Percentiles rank a stretch among this genome's conserved stretches.
These are phyloP conservation scores for Gonium pectorale DNA, from an alignment of 139 green algal genomes.

Conservation along the genomic window DNA sequence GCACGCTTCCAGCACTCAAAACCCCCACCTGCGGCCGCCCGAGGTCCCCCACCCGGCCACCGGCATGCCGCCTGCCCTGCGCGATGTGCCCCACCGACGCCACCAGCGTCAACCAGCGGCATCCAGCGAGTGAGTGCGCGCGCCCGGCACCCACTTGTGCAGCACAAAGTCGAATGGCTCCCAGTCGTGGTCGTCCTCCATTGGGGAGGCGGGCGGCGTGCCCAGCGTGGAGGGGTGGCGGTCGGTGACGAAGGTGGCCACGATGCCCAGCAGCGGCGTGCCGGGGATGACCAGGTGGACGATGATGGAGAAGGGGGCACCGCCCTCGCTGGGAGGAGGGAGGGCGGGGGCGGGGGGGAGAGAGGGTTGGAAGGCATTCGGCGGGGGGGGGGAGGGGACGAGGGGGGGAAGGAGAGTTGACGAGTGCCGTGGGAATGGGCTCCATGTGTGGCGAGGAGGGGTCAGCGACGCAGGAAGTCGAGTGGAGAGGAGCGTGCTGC, in stretches of 20 bases:
- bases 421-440: too few relatives aligned
- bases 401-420: neutral
- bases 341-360: neutral
- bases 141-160: conserved; percentile 59
- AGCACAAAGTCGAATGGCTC: conserved; percentile 73
- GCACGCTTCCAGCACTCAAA: too few relatives aligned
- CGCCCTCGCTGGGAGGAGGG: conserved; percentile 44
- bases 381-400: neutral
- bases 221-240: conserved; percentile 53
- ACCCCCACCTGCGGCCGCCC: too few relatives aligned
- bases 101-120: too few relatives aligned
- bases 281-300: conserved; percentile 76
- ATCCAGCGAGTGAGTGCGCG: too few relatives aligned
- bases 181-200: conserved; percentile 65
- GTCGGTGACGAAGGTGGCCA: conserved; percentile 73
- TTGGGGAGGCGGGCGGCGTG: conserved; percentile 40
- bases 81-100: too few relatives aligned
- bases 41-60: too few relatives aligned
- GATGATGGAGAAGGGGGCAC: conserved; percentile 67
- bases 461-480: too few relatives aligned
- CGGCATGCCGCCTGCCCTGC: too few relatives aligned
- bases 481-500: too few relatives aligned
- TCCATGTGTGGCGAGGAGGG: too few relatives aligned
- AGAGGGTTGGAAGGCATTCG: neutral
- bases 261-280: conserved; percentile 65